Percentiles rank a stretch among this genome's conserved stretches.
These are phyloP conservation scores for Gloeophyllum trabeum DNA, from an alignment of 768 basidiomycete genomes.

Conservation along the genomic window DNA sequence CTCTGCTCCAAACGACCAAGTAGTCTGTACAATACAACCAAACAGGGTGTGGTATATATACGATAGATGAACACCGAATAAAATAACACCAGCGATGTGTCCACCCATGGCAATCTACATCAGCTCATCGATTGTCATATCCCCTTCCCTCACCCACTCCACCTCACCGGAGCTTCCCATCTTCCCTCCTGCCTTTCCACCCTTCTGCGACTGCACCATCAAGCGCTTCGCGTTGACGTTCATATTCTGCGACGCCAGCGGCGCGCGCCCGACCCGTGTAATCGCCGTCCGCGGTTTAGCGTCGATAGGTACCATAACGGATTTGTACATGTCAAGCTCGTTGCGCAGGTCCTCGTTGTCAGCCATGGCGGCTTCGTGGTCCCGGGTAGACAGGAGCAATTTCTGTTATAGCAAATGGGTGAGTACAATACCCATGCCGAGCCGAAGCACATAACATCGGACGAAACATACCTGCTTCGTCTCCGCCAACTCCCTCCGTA, in stretches of 20 bases:
- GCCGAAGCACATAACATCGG: neutral
- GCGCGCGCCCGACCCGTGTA: conserved; percentile 31
- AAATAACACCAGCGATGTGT: conserved; percentile 8
- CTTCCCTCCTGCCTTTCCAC: neutral
- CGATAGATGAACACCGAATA: too few species aligned
- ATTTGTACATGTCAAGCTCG: conserved; percentile 53
- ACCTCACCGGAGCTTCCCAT: too few species aligned
- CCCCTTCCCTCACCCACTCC: conserved; percentile 12
- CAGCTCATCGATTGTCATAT: conserved; percentile 43
- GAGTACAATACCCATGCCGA: neutral
- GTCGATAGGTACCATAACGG: too few species aligned
- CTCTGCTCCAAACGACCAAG: too few species aligned
- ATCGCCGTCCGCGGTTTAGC: conserved; percentile 11
- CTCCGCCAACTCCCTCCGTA: conserved; percentile 71
- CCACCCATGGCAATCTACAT: too few species aligned
- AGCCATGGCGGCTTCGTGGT: conserved; percentile 32
- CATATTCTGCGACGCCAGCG: conserved; percentile 31
- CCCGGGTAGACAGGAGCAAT: conserved; percentile 33
- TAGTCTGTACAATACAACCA: too few species aligned
- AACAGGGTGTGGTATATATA: too few species aligned
- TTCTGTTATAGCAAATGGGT: conserved; percentile 22
- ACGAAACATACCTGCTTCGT: conserved; percentile 59
- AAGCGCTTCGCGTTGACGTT: conserved; percentile 11
- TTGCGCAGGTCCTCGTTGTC: conserved; percentile 35
- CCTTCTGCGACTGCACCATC: neutral